Base-by-base conservation (phyloP, 2,329 filamentous ascomycete genomes). In the Paraconiothyrium sp. region DNA sequence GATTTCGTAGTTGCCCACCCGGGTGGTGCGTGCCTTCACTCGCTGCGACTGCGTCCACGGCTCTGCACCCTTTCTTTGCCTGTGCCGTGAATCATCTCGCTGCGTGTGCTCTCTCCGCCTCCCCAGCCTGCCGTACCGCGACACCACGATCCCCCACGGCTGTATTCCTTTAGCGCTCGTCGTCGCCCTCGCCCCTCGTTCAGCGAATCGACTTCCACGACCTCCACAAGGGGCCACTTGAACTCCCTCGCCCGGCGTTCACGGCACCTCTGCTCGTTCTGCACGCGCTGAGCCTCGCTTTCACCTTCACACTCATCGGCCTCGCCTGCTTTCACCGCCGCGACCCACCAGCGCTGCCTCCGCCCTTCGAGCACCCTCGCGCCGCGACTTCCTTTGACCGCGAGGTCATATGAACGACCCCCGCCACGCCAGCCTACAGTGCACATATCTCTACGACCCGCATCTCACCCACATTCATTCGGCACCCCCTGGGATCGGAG, bases 401-500 rank as follows among this genome's bases (percentile, higher is more conserved):
- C 60, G 61, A 60, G 61, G 62, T 66, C 71, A 68, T 66, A 73
- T 72, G 71, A 67, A 66, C 68, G 66, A 70, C 67, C 16, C 47
- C 37, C 68, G 61, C 69, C 63, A 65, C 70, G 62, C 66, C 64
- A 61, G 58, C 68, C 57, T 57, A 60, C 41, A 44, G 48, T 55
- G 65, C 44, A 65, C 64, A 52, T 68, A 72, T 73, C 67, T 66
- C 58, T 73, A 71, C 63, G 56, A 61, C 30, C 65, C 63, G 44
- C 69, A 70, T 67, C 64, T 68, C 54, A 54, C 65, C 34, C 32
- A 59, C 62, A 63, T 71, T 54, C 60, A 61, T 63, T 65, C 66
- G 46, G 62, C 58, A 51, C 32, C 47, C 48, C 62, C 58, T 60
- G 66, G 46, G 52, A 48, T 55, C 24, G 65, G 68, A 59, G 62